phyloP scores from a whole-genome alignment of 768 basidiomycete species.

The Cystofilobasidium bisporidii region DNA sequence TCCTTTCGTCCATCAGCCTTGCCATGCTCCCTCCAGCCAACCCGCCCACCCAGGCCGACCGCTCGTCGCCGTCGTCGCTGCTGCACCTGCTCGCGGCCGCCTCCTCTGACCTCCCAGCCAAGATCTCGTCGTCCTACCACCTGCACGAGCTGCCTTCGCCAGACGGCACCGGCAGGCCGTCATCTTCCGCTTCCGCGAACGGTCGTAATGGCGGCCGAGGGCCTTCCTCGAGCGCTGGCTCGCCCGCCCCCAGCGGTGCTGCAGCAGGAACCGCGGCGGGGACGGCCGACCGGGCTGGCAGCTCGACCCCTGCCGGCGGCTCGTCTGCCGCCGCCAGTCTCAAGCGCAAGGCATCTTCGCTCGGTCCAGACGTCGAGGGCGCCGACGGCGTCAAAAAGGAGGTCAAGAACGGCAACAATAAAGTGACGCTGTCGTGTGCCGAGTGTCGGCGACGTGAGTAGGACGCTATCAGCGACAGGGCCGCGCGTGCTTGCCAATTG shows the following conservation, averaged over 20 bases:
- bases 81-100: constrained; percentile 19
- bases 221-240: no score
- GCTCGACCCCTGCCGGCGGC: neutral
- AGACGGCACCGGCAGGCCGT: neutral
- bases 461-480: neutral
- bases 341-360: constrained; percentile 17
- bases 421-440: neutral
- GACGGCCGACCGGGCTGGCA: neutral
- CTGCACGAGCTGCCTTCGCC: constrained; percentile 5
- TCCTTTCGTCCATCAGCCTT: no score
- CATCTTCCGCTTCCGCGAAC: neutral
- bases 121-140: constrained; percentile 14
- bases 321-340: neutral
- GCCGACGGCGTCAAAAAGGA: neutral
- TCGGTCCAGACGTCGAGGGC: neutral
- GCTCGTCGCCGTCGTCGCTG: constrained; percentile 9
- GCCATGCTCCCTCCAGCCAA: neutral
- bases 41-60: neutral
- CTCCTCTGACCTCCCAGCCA: neutral
- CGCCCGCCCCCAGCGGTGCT: neutral
- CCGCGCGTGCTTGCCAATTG: no score
- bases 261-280: no score
- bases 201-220: no score
- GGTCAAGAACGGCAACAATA: constrained; percentile 10
- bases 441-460: neutral